Conservation (phyloP, 805 yeast species). For the Candida endomychidarum region DNA sequence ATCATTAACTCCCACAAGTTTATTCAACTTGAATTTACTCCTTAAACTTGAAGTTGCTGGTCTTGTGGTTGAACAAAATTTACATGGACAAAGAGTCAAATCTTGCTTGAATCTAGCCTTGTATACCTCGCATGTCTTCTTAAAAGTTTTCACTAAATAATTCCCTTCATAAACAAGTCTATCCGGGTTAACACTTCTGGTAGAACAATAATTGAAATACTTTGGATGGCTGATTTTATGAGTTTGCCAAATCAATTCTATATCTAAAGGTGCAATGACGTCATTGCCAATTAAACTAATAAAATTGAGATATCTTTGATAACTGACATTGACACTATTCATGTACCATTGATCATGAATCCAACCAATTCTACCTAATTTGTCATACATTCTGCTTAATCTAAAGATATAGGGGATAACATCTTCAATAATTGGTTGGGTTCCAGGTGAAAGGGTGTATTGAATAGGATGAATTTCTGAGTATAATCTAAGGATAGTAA, state of each 20-base stretch:
- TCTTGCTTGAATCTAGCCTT: neutral
- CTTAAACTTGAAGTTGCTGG: neutral
- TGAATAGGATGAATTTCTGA: slow-evolving; percentile 1
- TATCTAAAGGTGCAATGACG: slow-evolving; percentile 2
- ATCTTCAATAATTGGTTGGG: neutral
- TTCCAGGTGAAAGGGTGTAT: neutral
- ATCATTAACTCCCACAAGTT: neutral
- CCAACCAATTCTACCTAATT: neutral
- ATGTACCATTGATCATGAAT: neutral
- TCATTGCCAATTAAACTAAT: neutral
- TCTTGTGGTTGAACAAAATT: slow-evolving; percentile 1
- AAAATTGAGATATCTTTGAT: slow-evolving; percentile 1
- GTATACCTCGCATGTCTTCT: neutral
- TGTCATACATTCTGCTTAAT: neutral
- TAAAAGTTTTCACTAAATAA: neutral
- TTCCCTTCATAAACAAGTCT: neutral
- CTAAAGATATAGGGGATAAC: neutral
- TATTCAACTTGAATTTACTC: neutral
- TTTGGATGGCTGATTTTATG: neutral
- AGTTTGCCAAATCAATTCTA: slow-evolving; percentile 6
- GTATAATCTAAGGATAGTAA: neutral
- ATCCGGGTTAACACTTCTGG: neutral
- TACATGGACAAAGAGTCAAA: slow-evolving; percentile 5
- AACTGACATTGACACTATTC: neutral
- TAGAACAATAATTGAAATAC: neutral